phyloP scores from a whole-genome alignment of 2,329 filamentous ascomycete species.

The Claviceps monticola region DNA sequence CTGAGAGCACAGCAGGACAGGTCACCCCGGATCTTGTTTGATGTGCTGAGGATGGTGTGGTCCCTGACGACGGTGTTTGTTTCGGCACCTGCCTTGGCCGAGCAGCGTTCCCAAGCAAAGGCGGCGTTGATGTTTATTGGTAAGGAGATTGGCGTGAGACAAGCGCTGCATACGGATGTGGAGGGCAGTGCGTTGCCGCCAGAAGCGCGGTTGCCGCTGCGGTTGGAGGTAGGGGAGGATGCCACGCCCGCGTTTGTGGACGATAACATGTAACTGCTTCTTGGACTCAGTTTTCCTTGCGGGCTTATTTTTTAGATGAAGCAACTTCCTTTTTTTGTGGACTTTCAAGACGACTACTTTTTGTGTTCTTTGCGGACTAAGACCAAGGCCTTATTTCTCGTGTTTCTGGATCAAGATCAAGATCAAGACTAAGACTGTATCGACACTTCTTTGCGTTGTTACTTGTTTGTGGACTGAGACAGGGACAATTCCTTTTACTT shows the following conservation, averaged over 20 bases:
- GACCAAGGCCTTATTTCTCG: too few species aligned
- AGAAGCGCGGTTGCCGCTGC: conserved; percentile 15
- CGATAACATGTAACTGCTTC: too few species aligned
- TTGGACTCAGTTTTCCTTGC: too few species aligned
- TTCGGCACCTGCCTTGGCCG: conserved; percentile 14
- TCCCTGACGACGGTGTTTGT: conserved; percentile 21
- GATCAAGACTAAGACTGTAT: too few species aligned
- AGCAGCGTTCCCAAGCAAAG: conserved; percentile 16
- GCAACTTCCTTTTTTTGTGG: too few species aligned
- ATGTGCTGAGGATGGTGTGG: conserved; percentile 25
- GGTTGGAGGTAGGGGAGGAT: neutral
- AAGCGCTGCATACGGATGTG: conserved; percentile 17
- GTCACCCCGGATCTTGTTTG: conserved; percentile 21
- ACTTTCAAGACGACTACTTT: too few species aligned
- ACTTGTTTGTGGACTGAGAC: too few species aligned
- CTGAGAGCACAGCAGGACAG: conserved; percentile 12
- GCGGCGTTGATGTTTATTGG: conserved; percentile 19
- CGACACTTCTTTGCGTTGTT: too few species aligned
- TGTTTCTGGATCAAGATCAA: too few species aligned
- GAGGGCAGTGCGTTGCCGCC: conserved; percentile 11
- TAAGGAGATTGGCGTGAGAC: conserved; percentile 22
- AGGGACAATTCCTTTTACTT: too few species aligned
- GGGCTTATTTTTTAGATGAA: too few species aligned
- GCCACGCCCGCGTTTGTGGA: neutral
- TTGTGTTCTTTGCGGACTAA: too few species aligned